Evolutionary conservation across 805 yeast species (phyloP), one percentile per base, ranked within the genome.

Genomic region (Candida maesae): DNA sequence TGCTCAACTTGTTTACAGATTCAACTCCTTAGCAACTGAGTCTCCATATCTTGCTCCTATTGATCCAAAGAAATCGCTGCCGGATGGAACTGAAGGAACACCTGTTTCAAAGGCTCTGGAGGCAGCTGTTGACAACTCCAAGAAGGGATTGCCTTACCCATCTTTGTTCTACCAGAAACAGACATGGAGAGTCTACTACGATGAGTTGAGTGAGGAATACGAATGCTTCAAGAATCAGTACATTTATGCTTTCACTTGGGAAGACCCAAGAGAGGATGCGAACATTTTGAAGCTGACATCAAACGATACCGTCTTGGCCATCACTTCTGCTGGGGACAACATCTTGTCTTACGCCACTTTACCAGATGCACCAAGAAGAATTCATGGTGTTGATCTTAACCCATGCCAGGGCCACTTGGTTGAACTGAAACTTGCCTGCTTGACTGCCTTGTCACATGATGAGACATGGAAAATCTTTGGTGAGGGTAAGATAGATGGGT

Each of bases 191-290:
- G 88, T 84, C 31, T 85, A 79, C 64, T 85, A 79, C 54, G 88
- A 85, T 59, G 91, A 83, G 55, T 59, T 78, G 49, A 76, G 76
- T 54, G 78, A 82, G 7, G 73, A 74, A 50, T 81, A 81, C 58
- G 74, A 73, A 36, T 89, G 84, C 60, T 85, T 85, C 67, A 78
- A 75, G 44, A 73, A 83, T 56, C 89, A 85, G 64, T 85, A 84
- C 60, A 86, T 85, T 45, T 86, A 85, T 58, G 90, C 95, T 5
- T 85, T 85, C 63, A 85, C 95, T 6, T 85, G 95, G 95, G 95
- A 85, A 63, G 95, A 86, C 58, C 95, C 95, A 23, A 72, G 83
- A 42, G 93, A 84, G 64, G 95, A 85, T 65, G 75, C 77, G 45
- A 71, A 71, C 36, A 81, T 85, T 41, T 68, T 85, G 51, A 73